Conservation (phyloP, 805 yeast genomes). For the Metschnikowia gruessii region DNA sequence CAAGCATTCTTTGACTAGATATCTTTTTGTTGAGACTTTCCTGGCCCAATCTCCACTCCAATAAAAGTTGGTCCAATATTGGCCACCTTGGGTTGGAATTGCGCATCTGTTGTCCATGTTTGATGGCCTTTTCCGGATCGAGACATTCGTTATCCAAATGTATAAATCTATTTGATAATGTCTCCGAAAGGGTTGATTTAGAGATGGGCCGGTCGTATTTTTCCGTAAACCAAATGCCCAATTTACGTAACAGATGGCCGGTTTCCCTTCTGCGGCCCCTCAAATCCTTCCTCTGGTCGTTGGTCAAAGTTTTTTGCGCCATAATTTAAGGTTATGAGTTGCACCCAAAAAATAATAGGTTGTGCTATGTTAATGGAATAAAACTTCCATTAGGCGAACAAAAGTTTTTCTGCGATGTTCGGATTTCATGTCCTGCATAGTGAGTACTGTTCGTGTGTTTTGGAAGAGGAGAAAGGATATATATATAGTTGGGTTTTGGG, state of each 20-base stretch:
- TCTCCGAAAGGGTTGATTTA: not conserved
- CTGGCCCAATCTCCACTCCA: not conserved
- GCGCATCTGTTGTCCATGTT: not conserved
- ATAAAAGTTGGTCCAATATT: not conserved
- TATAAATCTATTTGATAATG: not conserved
- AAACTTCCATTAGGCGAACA: too few relatives aligned
- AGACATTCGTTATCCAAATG: not conserved
- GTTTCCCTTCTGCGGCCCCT: not conserved
- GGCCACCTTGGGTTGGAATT: not conserved
- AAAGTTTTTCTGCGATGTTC: too few relatives aligned
- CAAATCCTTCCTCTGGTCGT: not conserved
- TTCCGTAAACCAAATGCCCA: not conserved
- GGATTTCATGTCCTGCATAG: too few relatives aligned
- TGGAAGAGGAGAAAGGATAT: too few relatives aligned
- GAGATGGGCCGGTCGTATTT: not conserved
- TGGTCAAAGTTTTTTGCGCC: not conserved
- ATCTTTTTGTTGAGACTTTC: not conserved
- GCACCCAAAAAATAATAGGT: too few relatives aligned
- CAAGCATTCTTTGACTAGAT: not conserved
- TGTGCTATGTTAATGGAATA: too few relatives aligned
- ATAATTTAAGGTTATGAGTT: too few relatives aligned
- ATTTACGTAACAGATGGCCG: not conserved
- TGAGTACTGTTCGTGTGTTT: too few relatives aligned
- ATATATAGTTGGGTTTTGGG: too few relatives aligned
- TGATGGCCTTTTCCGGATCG: too few relatives aligned